These are phyloP conservation scores for Clarireedia homoeocarpa DNA, from an alignment of 2,329 filamentous ascomycete species.

Conservation along the genomic window DNA sequence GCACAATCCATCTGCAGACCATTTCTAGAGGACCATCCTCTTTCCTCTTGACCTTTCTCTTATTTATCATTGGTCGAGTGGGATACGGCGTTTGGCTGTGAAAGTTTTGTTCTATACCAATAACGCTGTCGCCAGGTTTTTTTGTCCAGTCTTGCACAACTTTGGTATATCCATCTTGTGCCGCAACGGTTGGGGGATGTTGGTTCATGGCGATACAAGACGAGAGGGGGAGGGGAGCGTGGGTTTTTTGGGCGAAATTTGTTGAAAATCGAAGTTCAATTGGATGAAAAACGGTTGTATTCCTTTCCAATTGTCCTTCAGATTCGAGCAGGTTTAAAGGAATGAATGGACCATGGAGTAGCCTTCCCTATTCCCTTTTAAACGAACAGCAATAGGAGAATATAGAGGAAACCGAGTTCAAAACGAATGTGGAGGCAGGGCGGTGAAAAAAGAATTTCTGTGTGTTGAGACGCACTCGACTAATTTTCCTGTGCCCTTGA, in stretches of 20 bases:
- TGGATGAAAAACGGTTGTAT: conserved; percentile 5
- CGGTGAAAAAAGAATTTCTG: not conserved
- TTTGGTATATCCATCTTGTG: conserved; percentile 13
- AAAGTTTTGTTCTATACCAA: conserved; percentile 17
- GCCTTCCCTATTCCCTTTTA: not conserved
- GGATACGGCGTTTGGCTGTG: conserved; percentile 5
- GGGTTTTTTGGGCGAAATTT: conserved; percentile 1
- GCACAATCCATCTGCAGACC: conserved; percentile 61
- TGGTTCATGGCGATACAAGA: conserved; percentile 6
- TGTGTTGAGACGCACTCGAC: too few relatives aligned
- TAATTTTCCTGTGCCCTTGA: too few relatives aligned
- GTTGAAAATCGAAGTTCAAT: conserved; percentile 5
- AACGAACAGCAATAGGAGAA: conserved; percentile 1
- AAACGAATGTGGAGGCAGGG: conserved; percentile 8
- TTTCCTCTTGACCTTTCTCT: conserved; percentile 50
- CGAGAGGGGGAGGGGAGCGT: not conserved
- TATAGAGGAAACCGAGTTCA: not conserved
- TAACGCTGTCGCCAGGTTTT: conserved; percentile 14
- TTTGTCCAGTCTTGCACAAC: conserved; percentile 15
- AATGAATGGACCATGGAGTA: conserved; percentile 7
- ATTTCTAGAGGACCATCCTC: conserved; percentile 53
- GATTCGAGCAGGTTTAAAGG: conserved; percentile 3
- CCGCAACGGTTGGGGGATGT: not conserved
- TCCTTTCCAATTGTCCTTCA: conserved; percentile 6
- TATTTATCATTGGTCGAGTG: conserved; percentile 13